Conservation (phyloP, 1,139 yeast species). For the Pichia sp. region DNA sequence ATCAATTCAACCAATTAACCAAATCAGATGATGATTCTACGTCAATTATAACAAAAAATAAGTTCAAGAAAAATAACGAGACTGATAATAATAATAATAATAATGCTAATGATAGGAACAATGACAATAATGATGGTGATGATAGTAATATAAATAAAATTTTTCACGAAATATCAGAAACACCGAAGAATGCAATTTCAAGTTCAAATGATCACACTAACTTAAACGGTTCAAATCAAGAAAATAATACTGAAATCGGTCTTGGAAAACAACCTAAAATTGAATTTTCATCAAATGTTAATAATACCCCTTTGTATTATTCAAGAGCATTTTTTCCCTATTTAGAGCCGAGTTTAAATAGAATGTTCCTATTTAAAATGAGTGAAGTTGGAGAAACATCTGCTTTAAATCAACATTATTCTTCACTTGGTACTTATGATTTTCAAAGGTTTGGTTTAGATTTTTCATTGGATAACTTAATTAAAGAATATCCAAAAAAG, state of each 20-base stretch:
- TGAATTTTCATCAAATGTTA: conserved; percentile 5
- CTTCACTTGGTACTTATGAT: conserved; percentile 10
- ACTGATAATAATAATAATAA: neutral
- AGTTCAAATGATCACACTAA: no score
- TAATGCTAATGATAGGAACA: neutral
- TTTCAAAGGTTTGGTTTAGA: conserved; percentile 9
- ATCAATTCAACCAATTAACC: conserved; percentile 38
- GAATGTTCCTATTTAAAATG: conserved; percentile 13
- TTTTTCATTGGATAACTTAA: conserved; percentile 3
- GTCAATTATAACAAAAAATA: neutral
- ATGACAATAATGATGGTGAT: neutral
- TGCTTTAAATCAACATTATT: conserved; percentile 1
- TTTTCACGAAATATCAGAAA: no score
- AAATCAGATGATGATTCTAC: neutral
- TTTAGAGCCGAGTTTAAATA: conserved; percentile 16
- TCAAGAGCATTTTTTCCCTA: conserved; percentile 18
- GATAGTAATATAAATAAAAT: neutral
- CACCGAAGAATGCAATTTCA: no score
- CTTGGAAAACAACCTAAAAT: neutral
- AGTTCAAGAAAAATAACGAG: neutral
- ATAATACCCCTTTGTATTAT: conserved; percentile 12
- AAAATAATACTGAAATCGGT: no score
- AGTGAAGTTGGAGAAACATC: conserved; percentile 11
- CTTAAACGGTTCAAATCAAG: no score
- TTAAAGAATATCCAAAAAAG: conserved; percentile 12